Evolutionary conservation across 768 basidiomycete species (phyloP), one percentile per base, ranked within the genome.

Genomic region (Rhodotorula taiwanensis): DNA sequence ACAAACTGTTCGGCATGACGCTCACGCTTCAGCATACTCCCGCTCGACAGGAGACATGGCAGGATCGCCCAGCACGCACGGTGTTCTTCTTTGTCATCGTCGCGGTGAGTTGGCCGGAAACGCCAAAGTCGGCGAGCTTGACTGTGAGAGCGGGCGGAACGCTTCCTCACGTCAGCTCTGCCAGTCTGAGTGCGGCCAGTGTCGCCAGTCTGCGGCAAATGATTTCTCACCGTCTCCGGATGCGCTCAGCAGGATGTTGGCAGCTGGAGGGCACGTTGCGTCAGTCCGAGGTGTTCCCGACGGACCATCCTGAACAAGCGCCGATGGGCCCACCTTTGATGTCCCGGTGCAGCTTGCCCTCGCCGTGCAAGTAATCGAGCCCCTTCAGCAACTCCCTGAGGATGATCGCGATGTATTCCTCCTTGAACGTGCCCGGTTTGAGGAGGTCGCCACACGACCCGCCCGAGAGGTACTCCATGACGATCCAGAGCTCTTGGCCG

Each of bases 391-490:
- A 81, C 76, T 99, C 95, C 52, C 89, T 83, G 50, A 90, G 83
- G 71, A 99, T 88, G 75, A 98, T 98, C 11, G 94, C 95, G 69
- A 99, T 98, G 73, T 99, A 97, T 74, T 99, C 95, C 79, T 99
- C 95, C 67, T 89, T 81, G 76, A 99, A 97, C 5, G 91, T 88
- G 18, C 95, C 95, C 3, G 94, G 89, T 79, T 98, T 98, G 89
- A 99, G 59, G 31, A 68, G 49, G 58, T 64, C 65, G 30, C 54
- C 59, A 77, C 94, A 98, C 60, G 92, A 95, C 60, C 95, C 95
- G 53, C 94, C 95, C 7, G 33, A 92, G 73, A 95, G 98, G 75
- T 97, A 99, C 76, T 79, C 78, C 72, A 71, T 71, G 31, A 66
- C 89, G 74, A 98, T 99, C 95, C 95, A 99, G 30, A 99, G 81